Evolutionary conservation across 2,329 filamentous ascomycete genomes (phyloP).

Genomic region (Penicillium sclerotiorum): DNA sequence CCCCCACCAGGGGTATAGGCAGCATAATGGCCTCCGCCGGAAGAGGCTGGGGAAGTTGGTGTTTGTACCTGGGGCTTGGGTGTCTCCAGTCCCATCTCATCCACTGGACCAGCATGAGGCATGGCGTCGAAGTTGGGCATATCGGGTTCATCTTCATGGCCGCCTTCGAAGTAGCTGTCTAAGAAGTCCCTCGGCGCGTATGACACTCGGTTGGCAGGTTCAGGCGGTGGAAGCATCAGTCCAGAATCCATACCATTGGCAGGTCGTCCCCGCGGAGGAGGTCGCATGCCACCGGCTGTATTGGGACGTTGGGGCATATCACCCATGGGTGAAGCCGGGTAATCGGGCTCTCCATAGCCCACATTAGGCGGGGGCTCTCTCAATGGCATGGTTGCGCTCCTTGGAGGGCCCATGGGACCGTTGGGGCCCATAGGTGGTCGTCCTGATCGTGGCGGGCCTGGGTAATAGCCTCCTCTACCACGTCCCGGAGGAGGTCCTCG

Average conservation of each 20-base stretch:
- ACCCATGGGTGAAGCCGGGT: conserved; percentile 14
- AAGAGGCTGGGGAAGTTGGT: conserved; percentile 21
- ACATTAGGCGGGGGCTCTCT: conserved; percentile 32
- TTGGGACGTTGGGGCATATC: conserved; percentile 28
- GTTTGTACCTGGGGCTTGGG: conserved; percentile 30
- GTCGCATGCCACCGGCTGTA: conserved; percentile 29
- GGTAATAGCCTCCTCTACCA: conserved; percentile 27
- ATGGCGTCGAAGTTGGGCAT: conserved; percentile 67
- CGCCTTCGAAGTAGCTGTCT: conserved; percentile 56
- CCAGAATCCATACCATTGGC: conserved; percentile 19
- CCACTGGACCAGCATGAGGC: conserved; percentile 37
- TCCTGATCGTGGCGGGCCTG: conserved; percentile 30
- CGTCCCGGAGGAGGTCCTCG: conserved; percentile 28
- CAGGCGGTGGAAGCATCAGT: conserved; percentile 14
- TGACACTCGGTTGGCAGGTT: conserved; percentile 22
- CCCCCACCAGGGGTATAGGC: conserved; percentile 38
- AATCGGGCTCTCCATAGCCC: conserved; percentile 35
- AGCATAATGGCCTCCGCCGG: conserved; percentile 34
- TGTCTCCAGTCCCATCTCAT: conserved; percentile 41
- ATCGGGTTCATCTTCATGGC: conserved; percentile 53
- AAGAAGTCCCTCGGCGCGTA: conserved; percentile 46
- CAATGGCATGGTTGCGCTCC: conserved; percentile 44
- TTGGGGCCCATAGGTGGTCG: conserved; percentile 21
- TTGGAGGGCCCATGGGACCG: conserved; percentile 28
- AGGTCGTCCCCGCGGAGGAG: conserved; percentile 23